A percentile compares a stretch with the other conserved stretches of the same genome.
phyloP scores from a whole-genome alignment of 1,139 yeast species.

The Protomyces inouyei region DNA sequence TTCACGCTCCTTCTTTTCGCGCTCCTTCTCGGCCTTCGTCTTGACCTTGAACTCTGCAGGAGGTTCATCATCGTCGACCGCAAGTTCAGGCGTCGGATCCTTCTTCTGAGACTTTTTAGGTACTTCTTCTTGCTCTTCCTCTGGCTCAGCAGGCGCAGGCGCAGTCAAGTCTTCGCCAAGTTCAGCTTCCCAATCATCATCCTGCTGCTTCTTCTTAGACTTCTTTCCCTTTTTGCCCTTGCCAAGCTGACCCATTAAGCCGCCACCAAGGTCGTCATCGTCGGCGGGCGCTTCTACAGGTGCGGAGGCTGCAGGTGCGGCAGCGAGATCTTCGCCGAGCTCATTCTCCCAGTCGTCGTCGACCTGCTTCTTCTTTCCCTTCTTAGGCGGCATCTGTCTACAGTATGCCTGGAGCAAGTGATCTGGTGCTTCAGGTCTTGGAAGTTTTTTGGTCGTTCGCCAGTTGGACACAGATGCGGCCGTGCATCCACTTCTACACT shows the following conservation, averaged over 20 bases:
- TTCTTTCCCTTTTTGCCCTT: constrained; percentile 28
- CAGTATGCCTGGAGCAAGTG: background rate
- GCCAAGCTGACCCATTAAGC: constrained; percentile 22
- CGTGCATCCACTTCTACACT: too few relatives aligned
- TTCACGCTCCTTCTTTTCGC: constrained; percentile 94
- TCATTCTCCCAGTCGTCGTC: constrained; percentile 30
- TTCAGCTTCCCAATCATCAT: constrained; percentile 30
- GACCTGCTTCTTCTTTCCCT: constrained; percentile 28
- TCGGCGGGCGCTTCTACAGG: constrained; percentile 4
- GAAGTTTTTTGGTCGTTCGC: background rate
- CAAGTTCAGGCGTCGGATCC: constrained; percentile 13
- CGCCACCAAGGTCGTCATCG: constrained; percentile 23
- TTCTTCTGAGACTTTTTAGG: background rate
- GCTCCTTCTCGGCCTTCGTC: constrained; percentile 95
- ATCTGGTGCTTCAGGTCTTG: background rate
- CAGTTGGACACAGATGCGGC: background rate
- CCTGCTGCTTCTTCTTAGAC: constrained; percentile 22
- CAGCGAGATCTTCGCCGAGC: constrained; percentile 27
- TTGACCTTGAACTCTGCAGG: constrained; percentile 62
- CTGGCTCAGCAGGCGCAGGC: background rate
- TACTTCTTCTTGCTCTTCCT: background rate
- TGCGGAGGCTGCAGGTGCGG: constrained; percentile 1
- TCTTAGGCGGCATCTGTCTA: constrained; percentile 25
- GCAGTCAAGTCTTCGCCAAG: constrained; percentile 28
- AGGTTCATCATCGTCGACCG: constrained; percentile 30